phyloP scores from a whole-genome alignment of 352 stramenopile genomes.

The Globisporangium splendens region DNA sequence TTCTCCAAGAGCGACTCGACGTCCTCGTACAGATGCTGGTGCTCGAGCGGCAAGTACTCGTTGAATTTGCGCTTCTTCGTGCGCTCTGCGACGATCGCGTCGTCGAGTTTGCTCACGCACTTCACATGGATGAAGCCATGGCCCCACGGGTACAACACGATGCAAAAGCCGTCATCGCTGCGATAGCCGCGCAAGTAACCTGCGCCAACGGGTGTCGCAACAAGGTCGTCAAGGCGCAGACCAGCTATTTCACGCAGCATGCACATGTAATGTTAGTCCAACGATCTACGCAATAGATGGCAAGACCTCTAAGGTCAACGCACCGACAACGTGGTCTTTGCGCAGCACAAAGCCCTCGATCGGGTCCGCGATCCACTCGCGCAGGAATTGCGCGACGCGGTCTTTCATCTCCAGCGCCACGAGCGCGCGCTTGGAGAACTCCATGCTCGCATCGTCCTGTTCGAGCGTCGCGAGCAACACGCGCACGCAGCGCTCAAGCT shows the following conservation, averaged over 20 bases:
- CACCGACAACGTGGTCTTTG: constrained; percentile 69
- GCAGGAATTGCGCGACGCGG: constrained; percentile 58
- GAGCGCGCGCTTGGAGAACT: constrained; percentile 33
- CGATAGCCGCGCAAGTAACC: constrained; percentile 64
- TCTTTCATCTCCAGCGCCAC: constrained; percentile 67
- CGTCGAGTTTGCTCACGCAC: constrained; percentile 43
- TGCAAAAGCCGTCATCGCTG: constrained; percentile 52
- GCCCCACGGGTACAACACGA: constrained; percentile 70
- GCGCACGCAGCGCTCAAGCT: constrained; percentile 25
- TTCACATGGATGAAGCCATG: constrained; percentile 64
- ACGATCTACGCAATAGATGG: not conserved
- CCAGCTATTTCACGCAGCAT: constrained; percentile 13
- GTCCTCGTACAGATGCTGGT: constrained; percentile 70
- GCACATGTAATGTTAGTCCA: not conserved
- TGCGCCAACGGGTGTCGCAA: constrained; percentile 53
- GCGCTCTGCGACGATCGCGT: constrained; percentile 28
- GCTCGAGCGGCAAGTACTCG: constrained; percentile 54
- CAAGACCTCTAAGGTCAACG: constrained; percentile 3
- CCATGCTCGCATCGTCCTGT: constrained; percentile 8
- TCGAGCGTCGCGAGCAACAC: constrained; percentile 24
- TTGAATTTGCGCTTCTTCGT: constrained; percentile 42
- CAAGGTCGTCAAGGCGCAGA: constrained; percentile 57
- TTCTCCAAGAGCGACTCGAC: constrained; percentile 58
- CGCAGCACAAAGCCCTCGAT: constrained; percentile 64
- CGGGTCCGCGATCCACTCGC: constrained; percentile 64